Percentiles rank a stretch among this genome's conserved stretches.
These are phyloP conservation scores for Citrus reticulata DNA, from an alignment of 345 rosid genomes.

Conservation along the genomic window DNA sequence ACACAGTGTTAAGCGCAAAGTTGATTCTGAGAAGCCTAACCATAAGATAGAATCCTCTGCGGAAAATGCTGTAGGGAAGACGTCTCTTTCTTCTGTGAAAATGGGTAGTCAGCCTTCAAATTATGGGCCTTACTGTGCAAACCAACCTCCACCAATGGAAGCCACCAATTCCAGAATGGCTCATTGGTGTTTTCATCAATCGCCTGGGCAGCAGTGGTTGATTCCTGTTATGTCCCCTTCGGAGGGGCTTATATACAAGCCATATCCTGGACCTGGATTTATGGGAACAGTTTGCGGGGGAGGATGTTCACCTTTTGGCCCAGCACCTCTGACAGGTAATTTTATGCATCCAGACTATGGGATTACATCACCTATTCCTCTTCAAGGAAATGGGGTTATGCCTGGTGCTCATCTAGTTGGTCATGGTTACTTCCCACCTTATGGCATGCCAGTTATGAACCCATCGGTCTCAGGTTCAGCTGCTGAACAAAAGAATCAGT, in stretches of 20 bases:
- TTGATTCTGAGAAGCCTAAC: constrained; percentile 35
- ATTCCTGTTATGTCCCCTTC: constrained; percentile 89
- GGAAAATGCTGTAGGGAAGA: constrained; percentile 54
- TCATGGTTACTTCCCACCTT: constrained; percentile 65
- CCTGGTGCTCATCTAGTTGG: constrained; percentile 47
- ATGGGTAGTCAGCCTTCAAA: constrained; percentile 35
- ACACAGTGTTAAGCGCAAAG: constrained; percentile 31
- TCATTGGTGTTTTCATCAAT: constrained; percentile 43
- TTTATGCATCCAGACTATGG: constrained; percentile 43
- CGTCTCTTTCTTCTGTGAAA: constrained; percentile 29
- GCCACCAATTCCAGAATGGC: constrained; percentile 23
- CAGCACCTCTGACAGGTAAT: constrained; percentile 43
- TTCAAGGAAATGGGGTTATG: constrained; percentile 42
- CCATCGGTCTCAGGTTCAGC: constrained; percentile 37
- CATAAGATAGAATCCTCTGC: constrained; percentile 47
- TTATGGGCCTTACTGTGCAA: constrained; percentile 32
- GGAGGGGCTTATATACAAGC: constrained; percentile 89
- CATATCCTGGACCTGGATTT: constrained; percentile 54
- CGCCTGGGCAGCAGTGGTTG: constrained; percentile 71
- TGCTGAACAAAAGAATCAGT: constrained; percentile 46
- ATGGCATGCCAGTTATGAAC: constrained; percentile 53
- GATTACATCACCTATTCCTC: constrained; percentile 33
- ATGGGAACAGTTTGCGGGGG: constrained; percentile 44
- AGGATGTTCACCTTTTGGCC: constrained; percentile 48
- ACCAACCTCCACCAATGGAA: constrained; percentile 22